phyloP scores from a whole-genome alignment of 768 basidiomycete species.

The Trametes elegans region DNA sequence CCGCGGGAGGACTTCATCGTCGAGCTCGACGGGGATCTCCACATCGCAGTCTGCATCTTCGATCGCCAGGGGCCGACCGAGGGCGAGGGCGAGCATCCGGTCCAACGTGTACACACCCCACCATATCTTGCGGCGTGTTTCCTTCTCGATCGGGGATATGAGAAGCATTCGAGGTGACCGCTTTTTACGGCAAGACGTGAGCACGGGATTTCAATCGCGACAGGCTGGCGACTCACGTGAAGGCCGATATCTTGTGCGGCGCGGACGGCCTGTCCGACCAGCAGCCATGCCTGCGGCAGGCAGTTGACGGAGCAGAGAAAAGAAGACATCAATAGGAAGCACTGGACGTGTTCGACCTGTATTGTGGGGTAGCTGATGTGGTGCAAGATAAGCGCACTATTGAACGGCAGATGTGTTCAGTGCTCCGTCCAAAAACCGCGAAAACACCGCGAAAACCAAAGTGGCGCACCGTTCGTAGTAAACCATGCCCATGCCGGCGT shows the following conservation, averaged over 20 bases:
- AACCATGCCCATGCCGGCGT: slow-evolving; percentile 86
- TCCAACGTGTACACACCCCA: slow-evolving; percentile 91
- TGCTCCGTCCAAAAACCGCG: not conserved
- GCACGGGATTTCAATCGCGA: slow-evolving; percentile 13
- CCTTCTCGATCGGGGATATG: slow-evolving; percentile 76
- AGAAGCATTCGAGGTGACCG: slow-evolving; percentile 77
- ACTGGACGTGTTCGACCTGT: slow-evolving; percentile 85
- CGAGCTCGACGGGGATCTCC: slow-evolving; percentile 78
- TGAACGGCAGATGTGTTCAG: not conserved
- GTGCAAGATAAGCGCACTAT: slow-evolving; percentile 83
- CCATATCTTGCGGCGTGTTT: slow-evolving; percentile 89
- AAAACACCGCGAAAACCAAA: not conserved
- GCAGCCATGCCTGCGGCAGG: slow-evolving; percentile 90
- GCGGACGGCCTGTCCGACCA: slow-evolving; percentile 87
- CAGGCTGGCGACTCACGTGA: slow-evolving; percentile 58
- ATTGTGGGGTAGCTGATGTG: slow-evolving; percentile 89
- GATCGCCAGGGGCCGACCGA: slow-evolving; percentile 85
- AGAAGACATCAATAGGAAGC: slow-evolving; percentile 83
- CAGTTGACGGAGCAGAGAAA: slow-evolving; percentile 93
- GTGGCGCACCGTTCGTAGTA: slow-evolving; percentile 78
- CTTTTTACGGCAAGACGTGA: slow-evolving; percentile 38
- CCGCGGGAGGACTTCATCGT: slow-evolving; percentile 73
- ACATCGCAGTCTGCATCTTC: slow-evolving; percentile 92
- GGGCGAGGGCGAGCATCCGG: slow-evolving; percentile 87
- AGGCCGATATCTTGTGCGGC: slow-evolving; percentile 89